A percentile compares a stretch with the other conserved stretches of the same genome.
These are phyloP conservation scores for Chaetomium sp. DNA, from an alignment of 2,329 filamentous ascomycete species.

Conservation along the genomic window DNA sequence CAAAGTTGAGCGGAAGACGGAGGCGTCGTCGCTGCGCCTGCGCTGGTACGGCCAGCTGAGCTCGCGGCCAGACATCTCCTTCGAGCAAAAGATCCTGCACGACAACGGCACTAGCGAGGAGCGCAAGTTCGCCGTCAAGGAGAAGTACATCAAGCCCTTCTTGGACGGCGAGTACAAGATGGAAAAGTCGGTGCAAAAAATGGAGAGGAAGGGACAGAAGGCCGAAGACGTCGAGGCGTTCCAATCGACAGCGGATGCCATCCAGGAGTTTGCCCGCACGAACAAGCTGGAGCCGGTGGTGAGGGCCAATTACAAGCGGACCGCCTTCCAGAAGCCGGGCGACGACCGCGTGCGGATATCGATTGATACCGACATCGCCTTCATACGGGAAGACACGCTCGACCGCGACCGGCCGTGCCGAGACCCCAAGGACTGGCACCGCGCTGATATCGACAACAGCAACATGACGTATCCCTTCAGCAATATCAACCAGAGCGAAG, in stretches of 20 bases:
- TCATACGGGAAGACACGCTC: slow-evolving; percentile 78
- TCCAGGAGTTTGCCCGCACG: slow-evolving; percentile 78
- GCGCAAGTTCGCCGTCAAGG: slow-evolving; percentile 81
- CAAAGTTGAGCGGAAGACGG: slow-evolving; percentile 75
- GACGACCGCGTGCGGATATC: slow-evolving; percentile 90
- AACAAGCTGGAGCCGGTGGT: slow-evolving; percentile 80
- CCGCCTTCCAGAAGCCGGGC: slow-evolving; percentile 93
- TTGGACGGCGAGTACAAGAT: slow-evolving; percentile 85
- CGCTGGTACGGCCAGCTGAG: slow-evolving; percentile 89
- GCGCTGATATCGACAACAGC: slow-evolving; percentile 80
- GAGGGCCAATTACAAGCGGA: slow-evolving; percentile 89
- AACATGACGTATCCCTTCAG: slow-evolving; percentile 86
- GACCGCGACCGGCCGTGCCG: slow-evolving; percentile 85
- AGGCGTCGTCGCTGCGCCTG: slow-evolving; percentile 80
- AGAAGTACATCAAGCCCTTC: slow-evolving; percentile 89
- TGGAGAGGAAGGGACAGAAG: slow-evolving; percentile 74
- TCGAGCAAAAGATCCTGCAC: slow-evolving; percentile 88
- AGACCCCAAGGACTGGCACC: slow-evolving; percentile 86
- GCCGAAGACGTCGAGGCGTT: slow-evolving; percentile 68
- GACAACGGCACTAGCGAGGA: slow-evolving; percentile 78
- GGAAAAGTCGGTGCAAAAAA: slow-evolving; percentile 87
- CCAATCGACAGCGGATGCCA: slow-evolving; percentile 70
- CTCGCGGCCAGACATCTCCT: slow-evolving; percentile 74
- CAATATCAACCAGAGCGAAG: slow-evolving; percentile 85
- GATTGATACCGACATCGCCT: slow-evolving; percentile 87